A percentile compares a stretch with the other conserved stretches of the same genome.
These are phyloP conservation scores for Solanum sparsipilum DNA, from an alignment of 257 asterid genomes.

Conservation along the genomic window DNA sequence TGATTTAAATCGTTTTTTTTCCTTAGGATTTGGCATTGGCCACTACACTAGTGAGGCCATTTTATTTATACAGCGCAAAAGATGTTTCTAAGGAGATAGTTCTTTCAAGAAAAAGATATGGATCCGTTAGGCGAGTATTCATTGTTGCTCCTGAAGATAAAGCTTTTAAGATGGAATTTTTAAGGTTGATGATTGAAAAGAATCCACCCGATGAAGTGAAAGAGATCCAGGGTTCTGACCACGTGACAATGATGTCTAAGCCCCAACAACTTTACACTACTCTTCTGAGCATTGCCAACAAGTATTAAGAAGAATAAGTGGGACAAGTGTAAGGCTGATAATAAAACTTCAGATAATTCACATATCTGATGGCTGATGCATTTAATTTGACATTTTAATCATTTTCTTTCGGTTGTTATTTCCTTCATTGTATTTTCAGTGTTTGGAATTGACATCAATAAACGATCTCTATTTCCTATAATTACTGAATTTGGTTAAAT, in stretches of 20 bases:
- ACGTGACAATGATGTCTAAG: conserved; percentile 26
- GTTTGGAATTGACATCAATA: not conserved
- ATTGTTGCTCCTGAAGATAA: conserved; percentile 10
- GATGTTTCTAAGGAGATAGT: conserved; percentile 4
- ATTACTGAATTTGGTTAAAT: not conserved
- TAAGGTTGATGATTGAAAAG: not conserved
- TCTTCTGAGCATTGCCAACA: conserved; percentile 2
- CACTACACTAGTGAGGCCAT: conserved; percentile 8
- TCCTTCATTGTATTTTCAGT: not conserved
- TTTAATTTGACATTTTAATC: not conserved
- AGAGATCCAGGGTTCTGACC: conserved; percentile 17
- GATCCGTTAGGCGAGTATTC: conserved; percentile 15
- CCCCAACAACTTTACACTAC: conserved; percentile 11
- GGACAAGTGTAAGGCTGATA: not conserved
- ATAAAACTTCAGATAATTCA: not conserved
- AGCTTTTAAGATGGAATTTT: not conserved
- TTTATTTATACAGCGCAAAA: not conserved
- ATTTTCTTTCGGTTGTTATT: not conserved
- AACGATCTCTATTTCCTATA: not conserved
- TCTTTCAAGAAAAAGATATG: conserved; percentile 2
- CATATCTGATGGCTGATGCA: not conserved
- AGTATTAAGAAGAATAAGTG: not conserved
- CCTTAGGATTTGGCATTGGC: conserved; percentile 24
- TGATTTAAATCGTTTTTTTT: not conserved
- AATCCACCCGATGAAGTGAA: not conserved